These are phyloP conservation scores for Candida argentea DNA, from an alignment of 805 yeast species.

Conservation along the genomic window DNA sequence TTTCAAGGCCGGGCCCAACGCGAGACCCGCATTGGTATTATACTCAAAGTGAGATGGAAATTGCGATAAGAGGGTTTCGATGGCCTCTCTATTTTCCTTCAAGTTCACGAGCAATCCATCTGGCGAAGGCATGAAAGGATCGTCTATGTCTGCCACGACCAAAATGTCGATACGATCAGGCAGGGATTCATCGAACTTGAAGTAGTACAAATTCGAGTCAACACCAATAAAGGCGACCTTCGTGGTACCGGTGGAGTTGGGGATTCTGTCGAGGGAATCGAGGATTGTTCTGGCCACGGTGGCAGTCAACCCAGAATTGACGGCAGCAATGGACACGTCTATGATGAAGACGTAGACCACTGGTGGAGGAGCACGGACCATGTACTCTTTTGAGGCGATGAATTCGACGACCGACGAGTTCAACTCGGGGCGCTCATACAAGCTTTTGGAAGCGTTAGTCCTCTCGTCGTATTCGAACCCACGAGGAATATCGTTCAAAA, in stretches of 20 bases:
- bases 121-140: conserved; percentile 88
- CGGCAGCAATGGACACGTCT: conserved; percentile 75
- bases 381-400: conserved; percentile 88
- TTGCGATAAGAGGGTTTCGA: conserved; percentile 63
- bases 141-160: conserved; percentile 86
- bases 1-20: conserved; percentile 85
- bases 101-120: conserved; percentile 71
- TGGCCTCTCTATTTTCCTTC: conserved; percentile 55
- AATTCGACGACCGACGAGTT: conserved; percentile 85
- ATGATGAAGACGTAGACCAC: conserved; percentile 76
- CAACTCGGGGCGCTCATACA: conserved; percentile 72
- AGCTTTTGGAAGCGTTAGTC: conserved; percentile 46
- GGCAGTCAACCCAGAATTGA: conserved; percentile 71
- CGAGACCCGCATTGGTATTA: conserved; percentile 56
- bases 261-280: conserved; percentile 81
- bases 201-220: conserved; percentile 76
- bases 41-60: conserved; percentile 63
- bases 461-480: conserved; percentile 64
- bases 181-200: conserved; percentile 51
- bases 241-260: conserved; percentile 76
- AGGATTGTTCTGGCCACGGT: conserved; percentile 83
- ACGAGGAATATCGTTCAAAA: conserved; percentile 81
- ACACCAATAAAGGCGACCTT: conserved; percentile 81
- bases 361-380: conserved; percentile 93
- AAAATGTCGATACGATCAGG: conserved; percentile 58